Base-by-base conservation (phyloP, 2,329 filamentous ascomycete species). In the Cephalotrichum gorgonifer region DNA sequence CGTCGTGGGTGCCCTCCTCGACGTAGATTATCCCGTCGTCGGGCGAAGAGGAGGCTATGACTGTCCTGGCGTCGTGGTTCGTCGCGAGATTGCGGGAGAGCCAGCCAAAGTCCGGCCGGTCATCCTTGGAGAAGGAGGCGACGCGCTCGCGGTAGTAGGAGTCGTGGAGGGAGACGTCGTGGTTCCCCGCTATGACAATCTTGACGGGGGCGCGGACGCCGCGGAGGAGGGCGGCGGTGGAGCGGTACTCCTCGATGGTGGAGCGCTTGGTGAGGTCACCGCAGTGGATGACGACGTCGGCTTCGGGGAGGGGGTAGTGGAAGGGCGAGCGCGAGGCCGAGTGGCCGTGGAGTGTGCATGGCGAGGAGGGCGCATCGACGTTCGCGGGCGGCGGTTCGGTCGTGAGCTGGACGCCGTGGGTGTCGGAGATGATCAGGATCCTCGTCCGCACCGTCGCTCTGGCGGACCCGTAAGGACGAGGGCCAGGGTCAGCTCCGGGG, bases 141-240 rank as follows among this genome's bases (percentile, higher is more conserved):
- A 43, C 28, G n/a, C 33, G 43, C 27, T 49, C 47, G 28, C 42
- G 25, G 22, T 43, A 23, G 47, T 35, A 49, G 14, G 30, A 15
- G 20, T 38, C 27, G 28, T 71, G 66, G 2, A 71, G 57, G 0
- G 63, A 68, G 38, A 73, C 73, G 51, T 78, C 72, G 51, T 77
- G 72, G 47, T 76, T 77, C 1, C 74, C 73, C 2, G 73, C 64
- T 41, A 78, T 75, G 6, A 69, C 60, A 1, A 77, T 55, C 49
- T 76, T 77, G 3, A 75, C 57, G 0, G 69, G 65, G 0, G 72
- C 71, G 1, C 68, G 50, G 15, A 76, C 57, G 0, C 45, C 46
- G 8, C 62, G 54, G 0, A 78, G 60, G 0, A 71, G 55, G 2
- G 60, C 49, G 4, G 76, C 56, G 0, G 68, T 60, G 3, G 55